Conservation (phyloP, 176 grass and related monocot species). For the Juncus effusus region DNA sequence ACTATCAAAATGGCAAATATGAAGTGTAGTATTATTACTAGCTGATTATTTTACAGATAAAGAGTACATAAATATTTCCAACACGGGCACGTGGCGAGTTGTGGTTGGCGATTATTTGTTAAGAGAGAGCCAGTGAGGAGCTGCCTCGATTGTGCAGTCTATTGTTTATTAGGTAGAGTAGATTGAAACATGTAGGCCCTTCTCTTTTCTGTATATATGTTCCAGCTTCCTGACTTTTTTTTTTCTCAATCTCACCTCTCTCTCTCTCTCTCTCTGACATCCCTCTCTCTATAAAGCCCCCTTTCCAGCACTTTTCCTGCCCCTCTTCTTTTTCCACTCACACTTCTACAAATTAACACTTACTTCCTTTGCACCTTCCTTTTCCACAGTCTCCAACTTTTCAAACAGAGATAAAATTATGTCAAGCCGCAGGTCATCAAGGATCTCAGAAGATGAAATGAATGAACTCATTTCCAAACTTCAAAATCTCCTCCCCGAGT, state of each 20-base stretch:
- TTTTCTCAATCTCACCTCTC: background rate
- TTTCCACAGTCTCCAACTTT: background rate
- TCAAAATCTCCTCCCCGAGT: slow-evolving; percentile 66
- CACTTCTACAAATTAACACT: too few relatives aligned
- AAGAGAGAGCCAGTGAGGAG: background rate
- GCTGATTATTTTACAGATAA: too few relatives aligned
- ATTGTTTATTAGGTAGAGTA: slow-evolving; percentile 9
- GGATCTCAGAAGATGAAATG: slow-evolving; percentile 80
- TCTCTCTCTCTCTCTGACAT: slow-evolving; percentile 53
- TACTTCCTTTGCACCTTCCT: background rate
- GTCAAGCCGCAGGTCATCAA: slow-evolving; percentile 69
- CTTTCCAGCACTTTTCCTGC: background rate
- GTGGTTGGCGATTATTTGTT: slow-evolving; percentile 27
- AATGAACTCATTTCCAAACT: slow-evolving; percentile 91
- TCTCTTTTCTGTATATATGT: slow-evolving; percentile 10
- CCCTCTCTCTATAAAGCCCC: slow-evolving; percentile 31
- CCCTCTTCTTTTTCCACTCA: slow-evolving; percentile 12
- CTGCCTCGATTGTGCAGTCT: slow-evolving; percentile 16
- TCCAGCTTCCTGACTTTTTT: background rate
- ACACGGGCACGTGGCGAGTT: slow-evolving; percentile 42
- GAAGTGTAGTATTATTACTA: too few relatives aligned
- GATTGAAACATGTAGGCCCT: slow-evolving; percentile 37
- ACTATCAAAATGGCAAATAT: too few relatives aligned
- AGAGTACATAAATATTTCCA: too few relatives aligned
- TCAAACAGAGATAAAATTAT: slow-evolving; percentile 21